Evolutionary conservation across 208 protist species (phyloP), one percentile per base, ranked within the genome.

Genomic region (Wallacemonas rigidus): DNA sequence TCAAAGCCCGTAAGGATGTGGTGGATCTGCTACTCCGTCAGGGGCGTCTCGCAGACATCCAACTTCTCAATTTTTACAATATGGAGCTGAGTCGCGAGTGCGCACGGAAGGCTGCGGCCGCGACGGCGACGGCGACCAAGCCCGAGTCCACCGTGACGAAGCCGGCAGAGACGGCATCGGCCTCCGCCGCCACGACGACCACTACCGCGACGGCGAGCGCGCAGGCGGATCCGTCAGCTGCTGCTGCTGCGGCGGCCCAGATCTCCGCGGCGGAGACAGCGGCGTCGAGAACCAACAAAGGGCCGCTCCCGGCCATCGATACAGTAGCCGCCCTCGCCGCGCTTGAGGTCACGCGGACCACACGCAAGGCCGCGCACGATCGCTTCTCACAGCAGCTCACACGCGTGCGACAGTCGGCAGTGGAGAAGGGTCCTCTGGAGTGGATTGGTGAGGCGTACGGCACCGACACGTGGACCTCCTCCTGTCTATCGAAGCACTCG

Each of bases 51-150:
- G 75, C 79, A 4, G 87, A 92, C 64, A 83, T 95, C 11, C 74
- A 87, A 47, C 81, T 95, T 71, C 67, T 91, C 15, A 83, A 88
- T 44, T 90, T 87, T 65, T 95, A 91, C 75, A 80, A 72, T 26
- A 74, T 48, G 38, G 82, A 87, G 45, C 65, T 86, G 57, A 55
- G 75, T 39, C 69, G 67, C 9, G 57, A 83, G 65, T 12, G 76
- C 50, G 17, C 38, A 26, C 17, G 67, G 3, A 41, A 64, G 45
- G 45, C 55, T 9, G 1, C n/a, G 36, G 55, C 55, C n/a, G 55
- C n/a, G n/a, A 60, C 26, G 26, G 55, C 36, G 8, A n/a, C 26
- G 7, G 36, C 11, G 26, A 26, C 26, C 26, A 26, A 26, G 26
- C 26, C 26, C 26, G 26, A 26, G 26, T 26, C 26, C 26, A 26